Evolutionary conservation across 2,329 filamentous ascomycete species (phyloP), one percentile per base, ranked within the genome.

Genomic region (Colletotrichum cordylinicola): DNA sequence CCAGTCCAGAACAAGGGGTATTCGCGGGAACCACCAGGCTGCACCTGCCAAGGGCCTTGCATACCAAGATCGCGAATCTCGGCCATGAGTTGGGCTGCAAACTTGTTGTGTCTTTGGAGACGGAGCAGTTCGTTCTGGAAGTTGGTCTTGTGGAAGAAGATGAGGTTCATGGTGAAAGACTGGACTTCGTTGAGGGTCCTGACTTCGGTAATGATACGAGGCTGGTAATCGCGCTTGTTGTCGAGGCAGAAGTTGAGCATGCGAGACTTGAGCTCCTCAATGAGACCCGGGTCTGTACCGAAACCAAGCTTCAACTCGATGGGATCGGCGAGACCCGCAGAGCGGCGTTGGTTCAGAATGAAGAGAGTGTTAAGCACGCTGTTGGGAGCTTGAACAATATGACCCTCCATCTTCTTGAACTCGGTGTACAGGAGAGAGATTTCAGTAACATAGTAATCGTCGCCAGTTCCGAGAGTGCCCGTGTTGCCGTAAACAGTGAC

Each of bases 331-430:
- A 98, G 89, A 7, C 94, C 94, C 78, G 96, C 96, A 39, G 95
- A 98, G 70, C 96, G 94, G 61, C 96, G 93, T 86, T 98, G 96
- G 84, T 98, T 98, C 60, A 98, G 92, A 77, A 98, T 98, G 85
- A 98, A 98, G 1, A 98, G 90, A 0, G 92, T 95, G 85, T 98
- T 98, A 71, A 98, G 90, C 48, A 98, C 93, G 74, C 94, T 98
- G 89, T 98, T 98, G 13, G 96, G 96, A 1, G 96, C 96, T 84
- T 98, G 96, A 1, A 98, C 96, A 29, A 98, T 94, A 80, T 98
- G 96, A 3, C 96, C 96, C 84, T 98, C 94, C 94, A 98, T 96
- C 88, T 98, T 98, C 89, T 98, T 98, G 88, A 98, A 98, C 82
- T 98, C 96, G 16, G 96, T 98, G 83, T 97, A 98, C 18, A 98